Base-by-base conservation (phyloP, 2,329 filamentous ascomycete genomes). In the Zasmidium cellare region DNA sequence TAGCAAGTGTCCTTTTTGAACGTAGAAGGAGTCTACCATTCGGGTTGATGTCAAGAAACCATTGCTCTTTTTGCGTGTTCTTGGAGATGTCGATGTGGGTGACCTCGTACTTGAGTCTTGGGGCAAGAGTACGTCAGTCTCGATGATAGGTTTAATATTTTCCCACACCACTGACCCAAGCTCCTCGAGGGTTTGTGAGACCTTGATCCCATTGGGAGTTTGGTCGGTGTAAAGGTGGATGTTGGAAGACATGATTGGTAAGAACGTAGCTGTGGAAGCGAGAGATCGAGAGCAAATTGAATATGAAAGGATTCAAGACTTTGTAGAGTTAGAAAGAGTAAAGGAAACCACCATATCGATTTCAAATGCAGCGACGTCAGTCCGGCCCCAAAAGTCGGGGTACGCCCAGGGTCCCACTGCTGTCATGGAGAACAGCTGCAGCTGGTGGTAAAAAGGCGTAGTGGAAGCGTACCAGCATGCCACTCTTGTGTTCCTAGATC, bases 21-120 rank as follows among this genome's bases (percentile, higher is more conserved):
- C 12, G 45, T 7, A 56, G 25, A 28, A 28, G 11, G 11, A 11
- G 25, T 28, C 25, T 28, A 28, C 25, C 92, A 73, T 96, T 96
- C 63, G 92, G 92, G 76, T 96, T 96, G 77, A 96, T 96, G 53
- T 87, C 86, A 24, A 96, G 83, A 76, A 93, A 97, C 91, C 90
- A 96, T 16, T 84, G 85, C 74, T 93, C 84, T 68, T 94, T 96
- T 69, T 96, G 91, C n/a, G 79, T 82, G 72, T 91, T 89, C 62
- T 89, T 89, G 62, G 74, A 78, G 58, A 96, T 82, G n/a, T 89
- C 82, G 68, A 96, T 86, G 46, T 83, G 80, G 53, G 87, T 83
- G 46, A 87, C 84, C 76, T 91, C 86, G 78, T 96, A 96, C n/a
- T 88, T 84, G 44, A 96, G 78, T 22, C 72, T 68, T 44, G 14